These are phyloP conservation scores for Colletotrichum theobromicola DNA, from an alignment of 2,329 filamentous ascomycete species.

Conservation along the genomic window DNA sequence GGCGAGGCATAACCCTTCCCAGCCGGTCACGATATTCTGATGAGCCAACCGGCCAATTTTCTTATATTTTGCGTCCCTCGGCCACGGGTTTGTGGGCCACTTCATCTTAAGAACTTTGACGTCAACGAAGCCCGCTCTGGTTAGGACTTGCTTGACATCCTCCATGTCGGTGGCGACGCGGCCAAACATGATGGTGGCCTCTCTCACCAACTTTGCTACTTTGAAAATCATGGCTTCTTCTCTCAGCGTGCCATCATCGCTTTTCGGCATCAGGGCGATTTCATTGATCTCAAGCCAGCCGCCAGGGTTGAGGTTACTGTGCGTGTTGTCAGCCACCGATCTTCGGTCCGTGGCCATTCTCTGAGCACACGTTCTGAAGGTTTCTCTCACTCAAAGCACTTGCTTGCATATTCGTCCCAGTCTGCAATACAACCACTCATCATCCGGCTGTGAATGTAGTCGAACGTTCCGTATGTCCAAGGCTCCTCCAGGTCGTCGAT, in stretches of 20 bases:
- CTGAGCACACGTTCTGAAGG: background rate
- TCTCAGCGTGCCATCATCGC: conserved; percentile 45
- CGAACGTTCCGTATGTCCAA: conserved; percentile 32
- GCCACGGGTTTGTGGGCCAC: background rate
- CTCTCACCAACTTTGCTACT: conserved; percentile 31
- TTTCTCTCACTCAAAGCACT: conserved; percentile 32
- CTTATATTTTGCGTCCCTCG: background rate
- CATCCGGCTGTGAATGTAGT: conserved; percentile 4
- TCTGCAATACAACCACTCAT: background rate
- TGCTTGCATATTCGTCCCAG: conserved; percentile 14
- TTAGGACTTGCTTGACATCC: background rate
- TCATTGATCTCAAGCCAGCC: conserved; percentile 50
- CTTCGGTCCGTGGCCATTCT: background rate
- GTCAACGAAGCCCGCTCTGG: background rate
- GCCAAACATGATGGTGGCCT: background rate
- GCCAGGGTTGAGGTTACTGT: conserved; percentile 42
- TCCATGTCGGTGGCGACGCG: background rate
- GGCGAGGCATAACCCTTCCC: background rate
- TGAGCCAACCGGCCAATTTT: background rate
- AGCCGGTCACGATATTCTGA: background rate
- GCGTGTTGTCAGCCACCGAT: background rate
- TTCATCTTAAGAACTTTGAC: background rate
- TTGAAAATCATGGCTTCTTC: conserved; percentile 27
- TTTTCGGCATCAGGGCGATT: conserved; percentile 37
- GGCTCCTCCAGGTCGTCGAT: conserved; percentile 38